Conservation (phyloP, 495 filamentous ascomycete genomes). For the Podospora pseudocomata region DNA sequence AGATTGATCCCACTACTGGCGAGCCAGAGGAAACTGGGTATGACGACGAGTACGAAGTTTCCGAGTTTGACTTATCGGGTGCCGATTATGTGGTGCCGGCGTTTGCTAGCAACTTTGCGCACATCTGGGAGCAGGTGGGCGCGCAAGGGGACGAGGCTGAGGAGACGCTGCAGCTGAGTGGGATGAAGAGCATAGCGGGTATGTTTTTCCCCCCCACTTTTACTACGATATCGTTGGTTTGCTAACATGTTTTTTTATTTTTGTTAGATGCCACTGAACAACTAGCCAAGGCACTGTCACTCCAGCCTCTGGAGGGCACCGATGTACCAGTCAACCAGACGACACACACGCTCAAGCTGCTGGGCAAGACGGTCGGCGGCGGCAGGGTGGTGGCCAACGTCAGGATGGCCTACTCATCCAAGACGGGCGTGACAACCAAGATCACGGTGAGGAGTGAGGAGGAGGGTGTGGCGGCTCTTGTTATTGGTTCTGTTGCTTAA, state of each 20-base stretch:
- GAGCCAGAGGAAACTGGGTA: slow-evolving; percentile 91
- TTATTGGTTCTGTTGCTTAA: slow-evolving; percentile 82
- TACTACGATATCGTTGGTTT: neutral
- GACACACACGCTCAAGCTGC: slow-evolving; percentile 92
- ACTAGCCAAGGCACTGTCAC: slow-evolving; percentile 76
- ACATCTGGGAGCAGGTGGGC: slow-evolving; percentile 94
- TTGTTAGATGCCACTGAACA: slow-evolving; percentile 88
- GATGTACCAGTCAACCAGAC: slow-evolving; percentile 82
- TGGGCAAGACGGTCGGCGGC: slow-evolving; percentile 90
- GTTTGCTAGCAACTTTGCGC: slow-evolving; percentile 91
- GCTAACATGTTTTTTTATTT: slow-evolving; percentile 36
- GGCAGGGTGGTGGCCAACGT: slow-evolving; percentile 84
- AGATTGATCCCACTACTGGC: slow-evolving; percentile 91
- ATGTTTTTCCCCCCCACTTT: slow-evolving; percentile 34
- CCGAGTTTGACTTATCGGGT: slow-evolving; percentile 85
- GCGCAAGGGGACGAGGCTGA: slow-evolving; percentile 83
- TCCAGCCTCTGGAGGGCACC: slow-evolving; percentile 91
- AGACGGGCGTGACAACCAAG: slow-evolving; percentile 91
- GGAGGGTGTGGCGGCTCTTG: slow-evolving; percentile 78
- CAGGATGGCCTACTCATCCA: slow-evolving; percentile 89
- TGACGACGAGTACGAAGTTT: slow-evolving; percentile 96
- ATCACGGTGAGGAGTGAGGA: slow-evolving; percentile 88
- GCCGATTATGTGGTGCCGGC: slow-evolving; percentile 92
- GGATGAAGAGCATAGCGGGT: slow-evolving; percentile 91
- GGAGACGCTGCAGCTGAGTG: slow-evolving; percentile 86